Conservation (phyloP, 345 rosid genomes). For the Salix viminalis region DNA sequence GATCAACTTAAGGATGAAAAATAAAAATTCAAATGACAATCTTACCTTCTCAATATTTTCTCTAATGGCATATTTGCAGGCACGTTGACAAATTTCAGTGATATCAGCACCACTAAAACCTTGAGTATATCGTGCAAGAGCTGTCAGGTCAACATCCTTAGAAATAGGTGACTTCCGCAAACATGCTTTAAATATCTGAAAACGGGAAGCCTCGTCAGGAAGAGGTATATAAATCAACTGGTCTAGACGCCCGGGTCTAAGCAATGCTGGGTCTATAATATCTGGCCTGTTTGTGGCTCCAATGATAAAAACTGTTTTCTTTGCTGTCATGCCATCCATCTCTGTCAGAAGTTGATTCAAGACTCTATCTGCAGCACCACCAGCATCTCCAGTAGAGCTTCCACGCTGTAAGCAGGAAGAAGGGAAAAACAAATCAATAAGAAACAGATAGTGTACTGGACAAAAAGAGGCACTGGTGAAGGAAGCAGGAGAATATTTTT, state of each 20-base stretch:
- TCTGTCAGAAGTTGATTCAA: slow-evolving; percentile 40
- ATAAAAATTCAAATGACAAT: neutral
- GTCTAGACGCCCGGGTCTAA: slow-evolving; percentile 37
- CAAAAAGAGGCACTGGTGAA: neutral
- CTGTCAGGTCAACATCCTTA: slow-evolving; percentile 25
- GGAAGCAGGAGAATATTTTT: neutral
- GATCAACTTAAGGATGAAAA: neutral
- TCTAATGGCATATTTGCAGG: slow-evolving; percentile 41
- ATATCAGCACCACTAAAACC: slow-evolving; percentile 41
- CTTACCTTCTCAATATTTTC: slow-evolving; percentile 32
- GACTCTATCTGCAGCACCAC: slow-evolving; percentile 40
- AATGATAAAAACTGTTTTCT: slow-evolving; percentile 34
- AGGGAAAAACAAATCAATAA: neutral
- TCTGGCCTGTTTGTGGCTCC: slow-evolving; percentile 39
- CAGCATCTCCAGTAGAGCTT: slow-evolving; percentile 32
- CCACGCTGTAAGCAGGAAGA: slow-evolving; percentile 24
- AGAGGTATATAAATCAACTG: slow-evolving; percentile 36
- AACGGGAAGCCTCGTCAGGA: slow-evolving; percentile 35
- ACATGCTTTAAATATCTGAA: slow-evolving; percentile 35
- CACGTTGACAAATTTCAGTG: slow-evolving; percentile 36
- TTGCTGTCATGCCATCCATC: slow-evolving; percentile 39
- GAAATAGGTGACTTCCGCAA: slow-evolving; percentile 31
- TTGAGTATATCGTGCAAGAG: slow-evolving; percentile 25
- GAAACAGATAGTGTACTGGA: neutral
- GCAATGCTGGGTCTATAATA: slow-evolving; percentile 29